Conservation (phyloP, 1,284 basidiomycete genomes). For the Athelia sp. region DNA sequence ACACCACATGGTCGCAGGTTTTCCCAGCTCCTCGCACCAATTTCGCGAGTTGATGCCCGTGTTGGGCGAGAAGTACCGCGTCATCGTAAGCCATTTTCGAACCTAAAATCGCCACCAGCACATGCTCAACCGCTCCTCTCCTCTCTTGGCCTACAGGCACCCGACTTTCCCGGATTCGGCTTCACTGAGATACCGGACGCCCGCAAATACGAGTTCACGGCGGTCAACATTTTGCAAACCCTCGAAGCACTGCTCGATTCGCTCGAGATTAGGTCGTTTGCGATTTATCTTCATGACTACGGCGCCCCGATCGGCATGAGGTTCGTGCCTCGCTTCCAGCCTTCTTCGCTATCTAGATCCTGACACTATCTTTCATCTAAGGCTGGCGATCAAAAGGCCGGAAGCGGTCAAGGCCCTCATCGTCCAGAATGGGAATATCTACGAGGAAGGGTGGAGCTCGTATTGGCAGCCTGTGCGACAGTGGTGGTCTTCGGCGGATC, state of each 20-base stretch:
- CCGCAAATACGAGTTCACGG: neutral
- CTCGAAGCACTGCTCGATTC: neutral
- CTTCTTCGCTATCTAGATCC: neutral
- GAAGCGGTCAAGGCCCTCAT: neutral
- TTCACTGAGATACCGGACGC: neutral
- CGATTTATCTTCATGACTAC: neutral
- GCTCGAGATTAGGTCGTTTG: neutral
- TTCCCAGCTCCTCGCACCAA: slow-evolving; percentile 1
- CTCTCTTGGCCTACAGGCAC: neutral
- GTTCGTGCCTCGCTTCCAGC: neutral
- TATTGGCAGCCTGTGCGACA: neutral
- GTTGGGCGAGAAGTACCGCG: neutral
- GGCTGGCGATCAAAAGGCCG: neutral
- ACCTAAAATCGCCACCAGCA: neutral
- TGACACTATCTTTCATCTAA: neutral
- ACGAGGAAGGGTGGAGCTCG: neutral
- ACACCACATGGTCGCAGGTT: neutral
- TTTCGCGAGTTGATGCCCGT: neutral
- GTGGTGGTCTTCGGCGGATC: neutral
- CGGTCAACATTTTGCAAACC: neutral
- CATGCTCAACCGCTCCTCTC: neutral
- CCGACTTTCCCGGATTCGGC: neutral
- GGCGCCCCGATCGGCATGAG: neutral
- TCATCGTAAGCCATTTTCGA: neutral
- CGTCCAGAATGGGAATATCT: neutral